Evolutionary conservation across 306 rosid genomes (phyloP).

Genomic region (Alnus glutinosa): DNA sequence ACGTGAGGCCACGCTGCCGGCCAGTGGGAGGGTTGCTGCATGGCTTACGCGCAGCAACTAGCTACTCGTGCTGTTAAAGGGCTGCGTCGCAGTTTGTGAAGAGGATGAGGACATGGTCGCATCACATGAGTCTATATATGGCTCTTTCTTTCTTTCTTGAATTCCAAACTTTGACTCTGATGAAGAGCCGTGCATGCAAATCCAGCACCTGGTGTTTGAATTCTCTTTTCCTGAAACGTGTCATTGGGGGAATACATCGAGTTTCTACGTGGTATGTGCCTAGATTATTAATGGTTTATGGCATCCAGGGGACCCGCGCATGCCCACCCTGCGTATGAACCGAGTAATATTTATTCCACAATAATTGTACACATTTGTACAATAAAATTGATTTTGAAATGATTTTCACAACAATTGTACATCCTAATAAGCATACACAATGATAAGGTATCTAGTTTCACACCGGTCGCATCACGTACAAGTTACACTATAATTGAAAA

Average conservation of each 20-base stretch:
- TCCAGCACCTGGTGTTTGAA: constrained; percentile 7
- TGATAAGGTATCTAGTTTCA: no score
- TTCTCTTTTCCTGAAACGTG: constrained; percentile 17
- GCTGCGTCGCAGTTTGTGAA: constrained; percentile 45
- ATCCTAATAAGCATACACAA: no score
- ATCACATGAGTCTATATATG: no score
- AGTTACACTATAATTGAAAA: no score
- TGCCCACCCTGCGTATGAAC: no score
- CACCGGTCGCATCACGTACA: no score
- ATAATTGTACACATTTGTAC: no score
- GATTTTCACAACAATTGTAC: no score
- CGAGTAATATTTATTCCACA: no score
- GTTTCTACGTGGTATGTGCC: constrained; percentile 41
- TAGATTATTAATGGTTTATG: constrained; percentile 1
- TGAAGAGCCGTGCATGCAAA: background rate
- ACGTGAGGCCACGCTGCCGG: constrained; percentile 51
- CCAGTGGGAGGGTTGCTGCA: no score
- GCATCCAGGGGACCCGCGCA: background rate
- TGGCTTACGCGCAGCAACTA: constrained; percentile 36
- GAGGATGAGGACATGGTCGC: background rate
- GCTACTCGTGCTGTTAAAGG: constrained; percentile 24
- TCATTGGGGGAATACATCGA: constrained; percentile 9
- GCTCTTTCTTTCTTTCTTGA: background rate
- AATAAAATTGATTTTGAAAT: no score
- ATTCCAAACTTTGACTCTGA: constrained; percentile 26